Base-by-base conservation (phyloP, 108 stramenopile genomes). In the Pseudonitzschia multistriata region DNA sequence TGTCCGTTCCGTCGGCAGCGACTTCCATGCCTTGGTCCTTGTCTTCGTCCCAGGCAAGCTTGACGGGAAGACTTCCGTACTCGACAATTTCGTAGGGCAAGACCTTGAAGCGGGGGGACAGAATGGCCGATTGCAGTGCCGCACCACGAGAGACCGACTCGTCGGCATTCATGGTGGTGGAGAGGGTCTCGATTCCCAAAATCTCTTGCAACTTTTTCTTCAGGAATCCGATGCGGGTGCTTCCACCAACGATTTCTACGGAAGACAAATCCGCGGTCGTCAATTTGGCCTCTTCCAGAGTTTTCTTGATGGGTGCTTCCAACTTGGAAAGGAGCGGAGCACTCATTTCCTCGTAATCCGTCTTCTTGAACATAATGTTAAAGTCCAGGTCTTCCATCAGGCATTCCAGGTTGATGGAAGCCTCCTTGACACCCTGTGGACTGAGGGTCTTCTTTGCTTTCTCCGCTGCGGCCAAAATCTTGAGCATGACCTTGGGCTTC, bases 381-480 rank as follows among this genome's bases (percentile, higher is more conserved):
- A 97, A 96, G 79, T 99, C 98, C 65, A 80, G 71, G 61, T 99
- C 96, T 61, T 96, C 93, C 85, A 94, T 86, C 49, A 98, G 75
- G 77, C 91, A 96, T 79, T 98, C 98, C 60, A 95, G 54, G 71
- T 93, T 94, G 65, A 98, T 92, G 40, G 83, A 68, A 8, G 99
- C 96, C 69, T 97, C 95, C 72, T 85, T 89, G 21, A 99, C 99
- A 31, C 99, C 99, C 53, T 85, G 68, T 0, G 99, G 99, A 57
- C 89, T 87, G 14, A 99, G 83, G n/a, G 97, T 98, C 88, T 98
- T 97, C 83, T 98, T 98, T 33, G 97, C 97, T 83, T 95, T 94
- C 80, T 99, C 97, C 24, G 95, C 97, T 0, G 97, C 96, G 11
- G 79, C 90, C 36, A 92, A 68, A 24, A 99, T 74, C 85, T 99